Evolutionary conservation across 164 flowering plant species (phyloP).

Genomic region (Vitis labrusca): DNA sequence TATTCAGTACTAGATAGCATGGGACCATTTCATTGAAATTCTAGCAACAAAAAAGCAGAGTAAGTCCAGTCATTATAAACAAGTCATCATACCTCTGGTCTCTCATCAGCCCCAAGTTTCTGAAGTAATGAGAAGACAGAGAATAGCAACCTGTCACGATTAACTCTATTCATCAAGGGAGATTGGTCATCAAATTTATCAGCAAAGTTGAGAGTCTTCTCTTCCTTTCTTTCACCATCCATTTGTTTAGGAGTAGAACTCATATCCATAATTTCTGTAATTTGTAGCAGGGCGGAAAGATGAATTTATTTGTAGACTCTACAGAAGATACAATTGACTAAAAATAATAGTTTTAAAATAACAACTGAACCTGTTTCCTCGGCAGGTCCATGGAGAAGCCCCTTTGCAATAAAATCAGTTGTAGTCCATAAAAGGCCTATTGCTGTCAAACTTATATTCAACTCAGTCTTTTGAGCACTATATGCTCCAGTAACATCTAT

Average conservation of each 20-base stretch:
- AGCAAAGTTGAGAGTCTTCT: conserved; percentile 9
- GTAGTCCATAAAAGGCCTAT: conserved; percentile 94
- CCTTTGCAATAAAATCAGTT: conserved; percentile 89
- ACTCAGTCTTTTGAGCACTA: conserved; percentile 83
- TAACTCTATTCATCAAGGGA: conserved; percentile 33
- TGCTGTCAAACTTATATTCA: conserved; percentile 98
- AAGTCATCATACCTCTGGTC: conserved; percentile 81
- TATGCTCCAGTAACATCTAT: conserved; percentile 97
- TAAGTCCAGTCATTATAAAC: not conserved
- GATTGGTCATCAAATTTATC: conserved; percentile 24
- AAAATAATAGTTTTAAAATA: not conserved
- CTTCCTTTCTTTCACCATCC: conserved; percentile 32
- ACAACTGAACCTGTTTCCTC: conserved; percentile 48
- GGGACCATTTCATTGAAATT: not conserved
- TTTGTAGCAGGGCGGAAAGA: not conserved
- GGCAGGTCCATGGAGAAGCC: conserved; percentile 29
- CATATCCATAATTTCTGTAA: conserved; percentile 29
- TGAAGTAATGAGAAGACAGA: conserved; percentile 86
- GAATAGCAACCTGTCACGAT: conserved; percentile 63
- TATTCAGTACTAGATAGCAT: not conserved
- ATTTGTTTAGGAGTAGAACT: conserved; percentile 27
- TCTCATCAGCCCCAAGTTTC: conserved; percentile 88
- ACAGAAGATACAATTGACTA: not conserved
- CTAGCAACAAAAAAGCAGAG: not conserved
- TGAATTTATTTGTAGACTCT: not conserved